These are phyloP conservation scores for Musa troglodytarum DNA, from an alignment of 176 grass and related monocot genomes.

Conservation along the genomic window DNA sequence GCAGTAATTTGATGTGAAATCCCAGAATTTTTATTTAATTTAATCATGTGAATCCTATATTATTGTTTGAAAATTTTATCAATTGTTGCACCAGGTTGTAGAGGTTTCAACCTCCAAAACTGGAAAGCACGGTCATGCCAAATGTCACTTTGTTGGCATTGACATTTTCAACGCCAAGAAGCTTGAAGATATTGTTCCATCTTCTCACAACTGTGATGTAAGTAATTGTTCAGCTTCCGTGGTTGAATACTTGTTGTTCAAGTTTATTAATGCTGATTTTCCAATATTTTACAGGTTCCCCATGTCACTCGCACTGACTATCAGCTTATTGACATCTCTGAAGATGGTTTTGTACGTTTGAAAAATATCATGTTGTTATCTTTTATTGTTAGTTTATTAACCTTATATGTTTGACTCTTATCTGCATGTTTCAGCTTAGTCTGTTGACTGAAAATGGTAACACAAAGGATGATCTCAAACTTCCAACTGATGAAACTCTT, in stretches of 20 bases:
- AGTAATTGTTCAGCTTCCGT: background rate
- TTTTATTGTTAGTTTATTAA: background rate
- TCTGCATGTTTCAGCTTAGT: background rate
- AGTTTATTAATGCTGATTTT: background rate
- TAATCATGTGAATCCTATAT: background rate
- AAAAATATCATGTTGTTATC: background rate
- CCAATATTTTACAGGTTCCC: background rate
- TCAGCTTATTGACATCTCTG: slow-evolving; percentile 21
- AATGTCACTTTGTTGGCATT: slow-evolving; percentile 18
- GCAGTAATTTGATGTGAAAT: too few species aligned
- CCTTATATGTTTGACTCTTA: background rate
- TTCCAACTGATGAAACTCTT: slow-evolving; percentile 15
- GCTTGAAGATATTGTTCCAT: slow-evolving; percentile 20
- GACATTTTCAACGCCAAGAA: slow-evolving; percentile 19
- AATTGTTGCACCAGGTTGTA: slow-evolving; percentile 5
- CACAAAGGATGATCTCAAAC: slow-evolving; percentile 18
- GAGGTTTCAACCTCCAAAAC: slow-evolving; percentile 24
- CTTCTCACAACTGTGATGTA: slow-evolving; percentile 22
- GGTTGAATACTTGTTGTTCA: background rate
- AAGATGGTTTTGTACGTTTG: slow-evolving; percentile 20
- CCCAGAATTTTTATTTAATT: background rate
- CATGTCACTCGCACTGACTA: slow-evolving; percentile 21
- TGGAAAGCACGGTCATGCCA: slow-evolving; percentile 21
- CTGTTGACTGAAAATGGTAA: slow-evolving; percentile 19
- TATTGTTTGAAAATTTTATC: background rate